phyloP scores from a whole-genome alignment of 768 basidiomycete genomes.

The Amanita fuliginea region DNA sequence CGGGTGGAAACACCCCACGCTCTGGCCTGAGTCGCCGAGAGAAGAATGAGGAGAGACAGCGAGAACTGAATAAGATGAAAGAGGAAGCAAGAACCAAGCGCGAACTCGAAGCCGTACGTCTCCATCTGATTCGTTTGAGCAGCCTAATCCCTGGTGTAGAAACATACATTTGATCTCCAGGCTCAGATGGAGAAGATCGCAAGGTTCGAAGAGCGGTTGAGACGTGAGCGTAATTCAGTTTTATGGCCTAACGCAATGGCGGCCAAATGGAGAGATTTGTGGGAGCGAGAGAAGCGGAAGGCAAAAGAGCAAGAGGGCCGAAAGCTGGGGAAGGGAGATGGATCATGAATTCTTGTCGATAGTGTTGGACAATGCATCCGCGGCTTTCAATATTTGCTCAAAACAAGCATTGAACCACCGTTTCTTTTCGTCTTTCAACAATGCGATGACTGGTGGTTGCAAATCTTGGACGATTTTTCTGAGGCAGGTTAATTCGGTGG shows the following conservation, averaged over 20 bases:
- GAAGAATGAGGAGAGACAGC: slow-evolving; percentile 58
- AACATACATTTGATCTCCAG: slow-evolving; percentile 43
- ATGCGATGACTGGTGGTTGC: slow-evolving; percentile 16
- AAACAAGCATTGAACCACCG: slow-evolving; percentile 58
- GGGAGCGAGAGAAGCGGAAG: slow-evolving; percentile 28
- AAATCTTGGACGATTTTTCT: slow-evolving; percentile 25
- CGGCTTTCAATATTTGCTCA: slow-evolving; percentile 42
- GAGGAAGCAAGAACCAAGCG: slow-evolving; percentile 57
- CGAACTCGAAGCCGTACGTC: slow-evolving; percentile 40
- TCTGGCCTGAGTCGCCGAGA: slow-evolving; percentile 35
- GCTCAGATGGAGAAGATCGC: slow-evolving; percentile 49
- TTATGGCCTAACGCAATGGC: slow-evolving; percentile 53
- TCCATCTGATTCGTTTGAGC: neutral
- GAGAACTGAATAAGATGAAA: slow-evolving; percentile 57
- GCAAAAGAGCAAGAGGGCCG: slow-evolving; percentile 20
- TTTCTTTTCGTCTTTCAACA: slow-evolving; percentile 22
- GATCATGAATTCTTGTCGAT: neutral
- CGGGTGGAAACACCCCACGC: slow-evolving; percentile 31
- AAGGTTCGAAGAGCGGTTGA: slow-evolving; percentile 49
- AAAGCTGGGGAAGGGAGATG: slow-evolving; percentile 23
- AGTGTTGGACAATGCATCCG: slow-evolving; percentile 9
- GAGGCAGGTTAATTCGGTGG: slow-evolving; percentile 26
- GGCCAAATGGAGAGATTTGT: slow-evolving; percentile 44
- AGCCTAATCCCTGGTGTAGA: slow-evolving; percentile 19
- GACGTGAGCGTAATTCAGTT: slow-evolving; percentile 37